Percentiles rank a stretch among this genome's conserved stretches.
Conservation (phyloP, 78 protist species). For the Dictyostelium capitatum region DNA sequence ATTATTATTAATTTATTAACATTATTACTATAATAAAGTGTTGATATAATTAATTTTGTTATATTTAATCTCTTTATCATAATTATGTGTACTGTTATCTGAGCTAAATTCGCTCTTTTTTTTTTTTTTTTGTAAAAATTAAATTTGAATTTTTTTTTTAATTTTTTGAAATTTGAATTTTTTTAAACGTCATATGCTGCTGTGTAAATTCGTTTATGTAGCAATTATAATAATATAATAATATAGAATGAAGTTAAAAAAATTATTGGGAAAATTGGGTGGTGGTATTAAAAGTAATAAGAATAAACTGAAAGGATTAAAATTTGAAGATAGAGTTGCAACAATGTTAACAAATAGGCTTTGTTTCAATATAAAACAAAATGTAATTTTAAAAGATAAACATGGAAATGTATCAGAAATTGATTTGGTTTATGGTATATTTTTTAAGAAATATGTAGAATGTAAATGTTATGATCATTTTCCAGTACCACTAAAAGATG, state of each 20-base stretch:
- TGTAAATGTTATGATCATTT: constrained; percentile 53
- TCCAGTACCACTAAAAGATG: constrained; percentile 76
- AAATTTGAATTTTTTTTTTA: neutral
- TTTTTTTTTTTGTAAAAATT: too few species aligned
- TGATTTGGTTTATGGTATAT: constrained; percentile 70
- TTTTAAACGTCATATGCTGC: neutral
- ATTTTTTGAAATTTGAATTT: neutral
- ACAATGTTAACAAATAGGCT: constrained; percentile 20
- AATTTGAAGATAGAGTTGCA: constrained; percentile 52
- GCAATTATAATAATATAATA: too few species aligned
- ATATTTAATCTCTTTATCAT: too few species aligned
- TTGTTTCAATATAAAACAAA: constrained; percentile 41
- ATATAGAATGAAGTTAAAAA: too few species aligned
- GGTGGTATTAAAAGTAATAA: neutral
- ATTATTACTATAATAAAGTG: neutral
- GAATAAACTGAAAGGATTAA: constrained; percentile 9
- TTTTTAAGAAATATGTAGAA: constrained; percentile 61
- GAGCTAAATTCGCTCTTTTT: too few species aligned
- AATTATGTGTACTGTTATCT: too few species aligned
- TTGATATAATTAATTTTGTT: too few species aligned
- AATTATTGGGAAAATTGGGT: neutral
- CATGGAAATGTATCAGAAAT: constrained; percentile 70
- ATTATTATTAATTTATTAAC: neutral
- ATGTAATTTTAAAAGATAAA: constrained; percentile 57
- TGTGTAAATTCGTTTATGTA: too few species aligned